Evolutionary conservation across 208 protist genomes (phyloP).

Genomic region (Trypanosoma conorhini): DNA sequence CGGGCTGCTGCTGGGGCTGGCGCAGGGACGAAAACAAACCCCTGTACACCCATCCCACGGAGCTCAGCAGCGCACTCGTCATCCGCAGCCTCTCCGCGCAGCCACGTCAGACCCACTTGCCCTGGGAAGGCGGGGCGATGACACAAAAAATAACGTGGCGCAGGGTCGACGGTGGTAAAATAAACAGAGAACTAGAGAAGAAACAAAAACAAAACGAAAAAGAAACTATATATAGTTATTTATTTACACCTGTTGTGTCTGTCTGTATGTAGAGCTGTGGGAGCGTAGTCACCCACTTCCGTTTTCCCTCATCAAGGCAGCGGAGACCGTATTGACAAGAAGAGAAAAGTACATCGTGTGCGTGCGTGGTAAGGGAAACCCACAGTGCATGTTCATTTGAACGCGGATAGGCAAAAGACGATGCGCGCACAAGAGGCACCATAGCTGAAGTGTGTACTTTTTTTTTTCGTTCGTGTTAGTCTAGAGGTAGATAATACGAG

Average conservation of each 20-base stretch:
- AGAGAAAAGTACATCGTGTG: too few relatives aligned
- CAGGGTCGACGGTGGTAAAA: not conserved
- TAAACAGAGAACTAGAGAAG: not conserved
- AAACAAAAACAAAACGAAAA: not conserved
- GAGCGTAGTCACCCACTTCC: not conserved
- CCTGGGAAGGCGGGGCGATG: not conserved
- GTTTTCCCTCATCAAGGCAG: not conserved
- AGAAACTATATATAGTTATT: slow-evolving; percentile 5
- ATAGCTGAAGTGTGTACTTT: too few relatives aligned
- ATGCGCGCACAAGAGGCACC: too few relatives aligned
- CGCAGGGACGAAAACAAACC: not conserved
- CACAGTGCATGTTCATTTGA: too few relatives aligned
- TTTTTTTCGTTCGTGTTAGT: too few relatives aligned
- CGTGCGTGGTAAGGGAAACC: too few relatives aligned
- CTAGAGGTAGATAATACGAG: too few relatives aligned
- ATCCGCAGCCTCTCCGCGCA: not conserved
- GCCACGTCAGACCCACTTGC: not conserved
- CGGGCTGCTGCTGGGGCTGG: not conserved
- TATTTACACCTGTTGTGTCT: not conserved
- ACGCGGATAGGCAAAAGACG: too few relatives aligned
- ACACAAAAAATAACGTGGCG: not conserved
- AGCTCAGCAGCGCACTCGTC: slow-evolving; percentile 2
- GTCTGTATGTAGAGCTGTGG: not conserved
- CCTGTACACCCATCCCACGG: slow-evolving; percentile 10
- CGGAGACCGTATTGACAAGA: too few relatives aligned